A percentile compares a stretch with the other conserved stretches of the same genome.
Conservation (phyloP, 2,329 filamentous ascomycete species). For the Trichoderma sp. region DNA sequence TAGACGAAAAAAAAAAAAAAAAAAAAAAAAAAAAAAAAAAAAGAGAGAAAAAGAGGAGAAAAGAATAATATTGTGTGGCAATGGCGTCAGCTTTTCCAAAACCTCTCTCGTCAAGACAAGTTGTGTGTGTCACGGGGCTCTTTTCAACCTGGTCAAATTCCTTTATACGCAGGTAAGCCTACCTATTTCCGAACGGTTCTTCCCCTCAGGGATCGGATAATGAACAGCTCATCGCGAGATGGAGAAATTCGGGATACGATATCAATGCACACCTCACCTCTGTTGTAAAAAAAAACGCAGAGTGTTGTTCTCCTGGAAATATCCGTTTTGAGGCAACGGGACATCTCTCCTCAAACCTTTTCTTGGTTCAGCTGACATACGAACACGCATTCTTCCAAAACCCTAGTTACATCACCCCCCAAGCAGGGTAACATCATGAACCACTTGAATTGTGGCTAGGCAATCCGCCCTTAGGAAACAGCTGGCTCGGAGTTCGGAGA, state of each 20-base stretch:
- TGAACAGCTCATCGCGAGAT: background rate
- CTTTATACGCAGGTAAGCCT: background rate
- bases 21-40: too few species aligned
- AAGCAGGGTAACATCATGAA: constrained; percentile 6
- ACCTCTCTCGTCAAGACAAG: background rate
- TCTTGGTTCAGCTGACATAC: constrained; percentile 7
- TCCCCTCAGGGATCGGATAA: background rate
- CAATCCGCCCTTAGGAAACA: background rate
- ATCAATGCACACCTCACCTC: background rate
- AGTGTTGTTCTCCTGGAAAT: background rate
- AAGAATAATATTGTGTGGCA: background rate
- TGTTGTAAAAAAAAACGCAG: background rate
- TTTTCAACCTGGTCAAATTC: background rate
- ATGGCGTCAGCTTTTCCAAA: constrained; percentile 9
- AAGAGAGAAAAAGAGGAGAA: background rate
- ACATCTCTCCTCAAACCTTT: background rate
- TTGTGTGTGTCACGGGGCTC: constrained; percentile 11
- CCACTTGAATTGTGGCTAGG: background rate
- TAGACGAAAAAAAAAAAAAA: background rate
- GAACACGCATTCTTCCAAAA: background rate
- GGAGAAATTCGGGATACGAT: background rate
- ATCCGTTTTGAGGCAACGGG: background rate
- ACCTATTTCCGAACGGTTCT: background rate
- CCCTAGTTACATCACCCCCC: background rate
- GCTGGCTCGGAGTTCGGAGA: background rate